phyloP scores from a whole-genome alignment of 2,329 filamentous ascomycete species.

The Cladosporium phlei region DNA sequence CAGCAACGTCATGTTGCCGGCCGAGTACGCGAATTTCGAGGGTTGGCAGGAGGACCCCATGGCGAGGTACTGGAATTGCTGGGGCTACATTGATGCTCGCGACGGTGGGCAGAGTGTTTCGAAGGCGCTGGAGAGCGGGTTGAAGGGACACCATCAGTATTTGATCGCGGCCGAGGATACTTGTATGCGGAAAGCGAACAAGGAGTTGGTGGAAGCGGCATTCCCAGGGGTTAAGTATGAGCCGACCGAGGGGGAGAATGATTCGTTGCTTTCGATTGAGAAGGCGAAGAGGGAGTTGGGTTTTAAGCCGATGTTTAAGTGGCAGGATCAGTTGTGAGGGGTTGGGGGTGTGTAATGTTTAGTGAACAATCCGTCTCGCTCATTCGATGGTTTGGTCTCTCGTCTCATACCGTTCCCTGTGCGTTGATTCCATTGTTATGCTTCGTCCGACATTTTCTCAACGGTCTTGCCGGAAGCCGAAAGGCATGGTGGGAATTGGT shows the following conservation, averaged over 20 bases:
- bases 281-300: constrained; percentile 24
- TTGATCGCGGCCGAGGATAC: constrained; percentile 22
- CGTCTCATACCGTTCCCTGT: too few relatives aligned
- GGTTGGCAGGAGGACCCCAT: constrained; percentile 22
- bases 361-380: too few relatives aligned
- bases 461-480: too few relatives aligned
- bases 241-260: constrained; percentile 17
- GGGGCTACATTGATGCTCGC: constrained; percentile 23
- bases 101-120: constrained; percentile 21
- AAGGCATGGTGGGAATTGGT: too few relatives aligned
- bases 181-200: constrained; percentile 22
- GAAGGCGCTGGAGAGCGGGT: constrained; percentile 18
- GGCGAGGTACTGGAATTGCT: constrained; percentile 23
- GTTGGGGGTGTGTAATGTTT: too few relatives aligned
- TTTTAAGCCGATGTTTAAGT: constrained; percentile 21
- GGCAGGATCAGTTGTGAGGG: constrained; percentile 22
- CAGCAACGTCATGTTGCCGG: constrained; percentile 24
- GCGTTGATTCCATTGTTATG: too few relatives aligned
- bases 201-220: constrained; percentile 21
- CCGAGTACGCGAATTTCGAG: constrained; percentile 21
- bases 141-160: constrained; percentile 22
- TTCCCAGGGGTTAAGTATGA: constrained; percentile 23
- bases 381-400: too few relatives aligned
- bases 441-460: too few relatives aligned
- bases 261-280: constrained; percentile 21